Percentiles rank a stretch among this genome's conserved stretches.
These are phyloP conservation scores for Perilla frutescens DNA, from an alignment of 257 asterid genomes.

Conservation along the genomic window DNA sequence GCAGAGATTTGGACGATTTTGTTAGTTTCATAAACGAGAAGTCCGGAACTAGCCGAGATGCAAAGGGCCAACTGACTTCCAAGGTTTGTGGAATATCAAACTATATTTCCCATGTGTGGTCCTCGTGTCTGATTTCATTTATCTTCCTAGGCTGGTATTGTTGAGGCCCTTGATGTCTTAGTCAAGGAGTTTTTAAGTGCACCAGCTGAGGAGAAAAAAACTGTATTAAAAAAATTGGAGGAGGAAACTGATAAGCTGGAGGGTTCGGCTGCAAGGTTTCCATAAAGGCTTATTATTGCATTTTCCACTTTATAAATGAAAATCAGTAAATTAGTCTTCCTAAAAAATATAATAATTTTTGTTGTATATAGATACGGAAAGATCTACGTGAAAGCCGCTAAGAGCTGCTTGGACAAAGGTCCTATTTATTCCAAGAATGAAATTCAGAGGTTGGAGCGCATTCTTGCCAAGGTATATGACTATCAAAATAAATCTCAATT, in stretches of 20 bases:
- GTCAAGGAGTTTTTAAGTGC: conserved; percentile 86
- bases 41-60: conserved; percentile 86
- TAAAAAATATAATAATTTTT: not conserved
- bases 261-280: conserved; percentile 79
- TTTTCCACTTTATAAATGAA: conserved; percentile 10
- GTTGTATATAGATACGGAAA: conserved; percentile 61
- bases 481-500: no score
- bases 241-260: conserved; percentile 77
- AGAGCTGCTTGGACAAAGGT: conserved; percentile 84
- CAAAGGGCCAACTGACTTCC: conserved; percentile 76
- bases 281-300: not conserved
- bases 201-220: conserved; percentile 65
- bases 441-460: conserved; percentile 78
- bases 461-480: conserved; percentile 73
- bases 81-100: conserved; percentile 54
- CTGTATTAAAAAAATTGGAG: conserved; percentile 58
- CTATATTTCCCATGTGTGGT: not conserved
- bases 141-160: conserved; percentile 73
- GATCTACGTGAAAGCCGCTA: conserved; percentile 86
- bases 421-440: conserved; percentile 84
- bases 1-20: conserved; percentile 51
- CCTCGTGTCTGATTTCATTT: conserved; percentile 24
- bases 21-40: conserved; percentile 90
- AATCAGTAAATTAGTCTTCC: not conserved
- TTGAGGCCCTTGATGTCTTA: conserved; percentile 65